Conservation (phyloP, 768 basidiomycete species). For the Kwoniella mangroviensis region DNA sequence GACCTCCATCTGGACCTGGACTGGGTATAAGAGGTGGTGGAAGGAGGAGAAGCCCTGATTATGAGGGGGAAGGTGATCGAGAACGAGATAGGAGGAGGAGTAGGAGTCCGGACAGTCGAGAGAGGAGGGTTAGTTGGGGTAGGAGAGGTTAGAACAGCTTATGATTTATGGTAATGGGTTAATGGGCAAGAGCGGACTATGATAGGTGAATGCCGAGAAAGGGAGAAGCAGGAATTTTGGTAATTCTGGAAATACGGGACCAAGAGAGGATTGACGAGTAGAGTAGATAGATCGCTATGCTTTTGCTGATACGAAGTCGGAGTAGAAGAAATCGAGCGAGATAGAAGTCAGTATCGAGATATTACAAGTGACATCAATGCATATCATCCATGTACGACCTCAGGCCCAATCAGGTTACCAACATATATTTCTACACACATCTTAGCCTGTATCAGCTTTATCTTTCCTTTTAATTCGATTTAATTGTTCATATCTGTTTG, state of each 20-base stretch:
- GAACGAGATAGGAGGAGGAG: slow-evolving; percentile 24
- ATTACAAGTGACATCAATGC: background rate
- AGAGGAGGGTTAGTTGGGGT: slow-evolving; percentile 28
- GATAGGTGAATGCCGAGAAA: too few relatives aligned
- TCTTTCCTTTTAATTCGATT: too few relatives aligned
- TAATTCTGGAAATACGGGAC: too few relatives aligned
- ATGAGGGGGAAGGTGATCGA: slow-evolving; percentile 1
- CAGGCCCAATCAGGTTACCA: background rate
- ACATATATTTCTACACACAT: background rate
- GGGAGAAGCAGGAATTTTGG: too few relatives aligned
- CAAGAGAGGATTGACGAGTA: too few relatives aligned
- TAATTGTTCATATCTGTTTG: too few relatives aligned
- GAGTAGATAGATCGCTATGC: too few relatives aligned
- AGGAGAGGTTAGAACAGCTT: background rate
- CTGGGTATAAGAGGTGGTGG: slow-evolving; percentile 20
- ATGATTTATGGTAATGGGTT: too few relatives aligned
- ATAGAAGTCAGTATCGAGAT: background rate
- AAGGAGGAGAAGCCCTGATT: slow-evolving; percentile 18
- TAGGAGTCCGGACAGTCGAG: slow-evolving; percentile 25
- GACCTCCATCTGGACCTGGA: slow-evolving; percentile 7
- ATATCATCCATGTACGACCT: background rate
- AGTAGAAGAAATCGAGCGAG: too few relatives aligned
- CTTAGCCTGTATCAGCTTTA: too few relatives aligned
- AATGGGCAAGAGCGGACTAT: too few relatives aligned
- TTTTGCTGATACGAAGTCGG: too few relatives aligned